Base-by-base conservation (phyloP, 192 early-diverging fungal species). In the Powellomyces hirtus region DNA sequence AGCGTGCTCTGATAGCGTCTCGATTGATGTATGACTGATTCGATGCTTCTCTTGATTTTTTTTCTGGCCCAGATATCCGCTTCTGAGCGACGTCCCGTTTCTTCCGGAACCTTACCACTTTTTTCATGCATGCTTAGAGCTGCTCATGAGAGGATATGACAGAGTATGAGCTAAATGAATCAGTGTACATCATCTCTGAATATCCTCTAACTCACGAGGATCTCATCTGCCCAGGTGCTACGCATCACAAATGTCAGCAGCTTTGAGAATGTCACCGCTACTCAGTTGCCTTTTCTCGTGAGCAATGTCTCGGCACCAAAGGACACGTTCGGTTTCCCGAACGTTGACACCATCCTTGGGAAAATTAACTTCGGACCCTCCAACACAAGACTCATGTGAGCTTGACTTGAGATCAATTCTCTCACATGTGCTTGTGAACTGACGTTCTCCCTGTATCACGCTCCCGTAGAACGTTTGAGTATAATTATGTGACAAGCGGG, bases 61-160 rank as follows among this genome's bases (percentile, higher is more conserved):
- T 35, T 60, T 36, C n/a, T 38, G 18, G 20, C n/a, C 22, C 11
- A 58, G 59, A 38, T 60, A 60, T 22, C 59, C 59, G 22, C 29
- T 60, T 11, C 35, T 60, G 29, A 1, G n/a, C 20, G 20, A 40
- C 20, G n/a, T 60, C 3, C 2, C 59, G 7, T 24, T n/a, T 3
- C 59, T 37, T 11, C 52, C 61, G 27, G 50, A 24, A 14, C 24
- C 14, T 30, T 56, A 27, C 46, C 26, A 50, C 20, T 64, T 34
- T 46, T 20, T 35, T 13, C 57, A 59, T 27, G 34, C 57, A 18
- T 69, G 67, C 27, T 45, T 69, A 14, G 67, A 69, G 13, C 42
- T 69, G 38, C 22, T 69, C 10, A 14, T 69, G 5, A 26, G 67
- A 10, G 67, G 57, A n/a, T 69, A 49, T 29, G 42, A 69, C 33